These are phyloP conservation scores for Thymus mandschuricus DNA, from an alignment of 257 asterid genomes.

Conservation along the genomic window DNA sequence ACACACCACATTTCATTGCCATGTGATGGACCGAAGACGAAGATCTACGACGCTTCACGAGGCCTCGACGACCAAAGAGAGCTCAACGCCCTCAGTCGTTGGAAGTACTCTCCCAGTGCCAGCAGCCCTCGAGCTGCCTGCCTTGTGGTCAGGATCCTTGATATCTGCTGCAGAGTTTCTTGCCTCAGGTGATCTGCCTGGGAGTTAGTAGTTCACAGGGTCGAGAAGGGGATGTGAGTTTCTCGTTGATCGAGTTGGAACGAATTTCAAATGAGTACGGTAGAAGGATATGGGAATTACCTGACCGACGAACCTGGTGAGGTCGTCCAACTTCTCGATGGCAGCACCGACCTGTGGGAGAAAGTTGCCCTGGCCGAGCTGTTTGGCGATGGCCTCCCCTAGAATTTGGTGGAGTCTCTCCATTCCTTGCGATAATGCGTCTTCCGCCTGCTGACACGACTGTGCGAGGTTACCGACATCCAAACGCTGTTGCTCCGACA, in stretches of 20 bases:
- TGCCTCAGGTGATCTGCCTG: conserved; percentile 70
- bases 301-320: conserved; percentile 80
- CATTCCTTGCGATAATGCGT: conserved; percentile 90
- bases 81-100: conserved; percentile 56
- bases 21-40: background rate
- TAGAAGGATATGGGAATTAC: conserved; percentile 38
- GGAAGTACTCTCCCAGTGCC: conserved; percentile 58
- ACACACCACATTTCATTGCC: conserved; percentile 16
- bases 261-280: too few species aligned
- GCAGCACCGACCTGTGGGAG: conserved; percentile 67
- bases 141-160: conserved; percentile 43
- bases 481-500: conserved; percentile 59
- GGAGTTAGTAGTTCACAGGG: conserved; percentile 6
- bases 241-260: background rate
- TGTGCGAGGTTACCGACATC: conserved; percentile 57
- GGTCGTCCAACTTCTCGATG: conserved; percentile 65
- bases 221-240: background rate
- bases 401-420: conserved; percentile 67
- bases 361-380: conserved; percentile 60
- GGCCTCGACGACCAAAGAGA: conserved; percentile 50
- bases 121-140: conserved; percentile 65
- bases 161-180: conserved; percentile 56
- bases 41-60: conserved; percentile 42
- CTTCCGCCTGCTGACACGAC: conserved; percentile 91
- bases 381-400: conserved; percentile 61